phyloP scores from a whole-genome alignment of 495 filamentous ascomycete genomes.

The Penicillium canescens region DNA sequence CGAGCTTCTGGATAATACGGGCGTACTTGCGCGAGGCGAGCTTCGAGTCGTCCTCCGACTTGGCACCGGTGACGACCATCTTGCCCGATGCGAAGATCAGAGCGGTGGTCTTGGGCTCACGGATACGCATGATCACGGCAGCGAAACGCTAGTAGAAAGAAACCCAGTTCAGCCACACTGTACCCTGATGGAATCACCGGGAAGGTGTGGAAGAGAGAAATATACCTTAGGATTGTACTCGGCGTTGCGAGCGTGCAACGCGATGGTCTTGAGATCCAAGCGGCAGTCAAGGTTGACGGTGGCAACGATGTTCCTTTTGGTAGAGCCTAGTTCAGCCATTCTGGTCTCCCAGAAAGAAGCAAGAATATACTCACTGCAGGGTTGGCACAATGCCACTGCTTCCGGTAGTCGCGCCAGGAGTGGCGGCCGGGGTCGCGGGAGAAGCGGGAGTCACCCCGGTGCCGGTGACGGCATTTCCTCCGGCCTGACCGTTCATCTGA shows the following conservation, averaged over 20 bases:
- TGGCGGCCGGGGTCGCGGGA: conserved; percentile 93
- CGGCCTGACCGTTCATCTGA: conserved; percentile 59
- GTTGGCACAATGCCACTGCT: conserved; percentile 94
- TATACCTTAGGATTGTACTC: conserved; percentile 97
- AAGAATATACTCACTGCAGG: conserved; percentile 88
- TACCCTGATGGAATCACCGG: conserved; percentile 43
- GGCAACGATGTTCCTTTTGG: conserved; percentile 96
- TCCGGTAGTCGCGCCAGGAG: conserved; percentile 75
- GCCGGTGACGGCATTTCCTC: conserved; percentile 62
- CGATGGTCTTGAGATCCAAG: conserved; percentile 98
- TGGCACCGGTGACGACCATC: conserved; percentile 99
- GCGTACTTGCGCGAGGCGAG: conserved; percentile 97
- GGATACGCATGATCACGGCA: conserved; percentile 99
- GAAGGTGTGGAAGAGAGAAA: conserved; percentile 30
- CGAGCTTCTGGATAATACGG: conserved; percentile 98
- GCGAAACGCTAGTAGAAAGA: conserved; percentile 84
- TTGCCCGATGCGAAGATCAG: conserved; percentile 98
- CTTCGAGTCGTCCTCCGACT: conserved; percentile 97
- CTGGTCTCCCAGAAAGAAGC: conserved; percentile 47
- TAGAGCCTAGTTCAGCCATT: conserved; percentile 61
- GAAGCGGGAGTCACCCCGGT: conserved; percentile 93
- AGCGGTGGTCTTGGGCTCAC: conserved; percentile 97
- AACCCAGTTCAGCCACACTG: conserved; percentile 49
- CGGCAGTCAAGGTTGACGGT: conserved; percentile 99
- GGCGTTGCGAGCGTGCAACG: conserved; percentile 95